Conservation (phyloP, 2,329 filamentous ascomycete genomes). For the Phoma sp. region DNA sequence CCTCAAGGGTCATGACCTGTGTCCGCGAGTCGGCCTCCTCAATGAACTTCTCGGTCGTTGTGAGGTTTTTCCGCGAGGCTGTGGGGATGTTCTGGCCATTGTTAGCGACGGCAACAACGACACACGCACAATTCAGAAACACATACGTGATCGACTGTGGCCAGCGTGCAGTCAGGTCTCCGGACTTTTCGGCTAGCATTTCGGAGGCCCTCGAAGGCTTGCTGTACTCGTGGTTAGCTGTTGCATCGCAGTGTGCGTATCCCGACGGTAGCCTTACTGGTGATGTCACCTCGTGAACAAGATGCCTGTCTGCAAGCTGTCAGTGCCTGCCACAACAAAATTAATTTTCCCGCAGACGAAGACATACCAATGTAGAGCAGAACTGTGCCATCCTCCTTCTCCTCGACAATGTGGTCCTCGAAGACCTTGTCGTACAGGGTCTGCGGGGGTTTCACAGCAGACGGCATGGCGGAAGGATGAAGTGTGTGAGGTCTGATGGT, state of each 20-base stretch:
- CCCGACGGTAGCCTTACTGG: conserved; percentile 65
- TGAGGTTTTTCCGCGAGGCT: conserved; percentile 86
- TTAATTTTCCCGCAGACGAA: not conserved
- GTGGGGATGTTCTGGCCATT: conserved; percentile 84
- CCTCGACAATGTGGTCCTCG: conserved; percentile 90
- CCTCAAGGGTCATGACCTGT: conserved; percentile 94
- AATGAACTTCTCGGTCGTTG: conserved; percentile 92
- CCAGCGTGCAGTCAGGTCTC: conserved; percentile 94
- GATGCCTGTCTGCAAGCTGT: conserved; percentile 74
- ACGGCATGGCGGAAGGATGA: conserved; percentile 69
- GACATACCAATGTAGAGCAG: conserved; percentile 87
- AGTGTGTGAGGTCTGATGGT: conserved; percentile 4
- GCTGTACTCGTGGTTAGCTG: conserved; percentile 56
- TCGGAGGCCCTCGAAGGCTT: conserved; percentile 95
- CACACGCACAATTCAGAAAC: not conserved
- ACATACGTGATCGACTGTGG: conserved; percentile 93
- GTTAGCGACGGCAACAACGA: conserved; percentile 17
- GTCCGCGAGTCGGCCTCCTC: conserved; percentile 90
- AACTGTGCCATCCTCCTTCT: conserved; percentile 91
- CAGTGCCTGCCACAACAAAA: conserved; percentile 19
- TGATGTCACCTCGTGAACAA: conserved; percentile 98
- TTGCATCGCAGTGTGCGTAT: not conserved
- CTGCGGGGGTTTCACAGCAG: conserved; percentile 71
- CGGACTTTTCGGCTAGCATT: conserved; percentile 88
- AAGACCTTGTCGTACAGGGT: conserved; percentile 99